Evolutionary conservation across 2,329 filamentous ascomycete genomes (phyloP).

Genomic region (Onygenales sp.): DNA sequence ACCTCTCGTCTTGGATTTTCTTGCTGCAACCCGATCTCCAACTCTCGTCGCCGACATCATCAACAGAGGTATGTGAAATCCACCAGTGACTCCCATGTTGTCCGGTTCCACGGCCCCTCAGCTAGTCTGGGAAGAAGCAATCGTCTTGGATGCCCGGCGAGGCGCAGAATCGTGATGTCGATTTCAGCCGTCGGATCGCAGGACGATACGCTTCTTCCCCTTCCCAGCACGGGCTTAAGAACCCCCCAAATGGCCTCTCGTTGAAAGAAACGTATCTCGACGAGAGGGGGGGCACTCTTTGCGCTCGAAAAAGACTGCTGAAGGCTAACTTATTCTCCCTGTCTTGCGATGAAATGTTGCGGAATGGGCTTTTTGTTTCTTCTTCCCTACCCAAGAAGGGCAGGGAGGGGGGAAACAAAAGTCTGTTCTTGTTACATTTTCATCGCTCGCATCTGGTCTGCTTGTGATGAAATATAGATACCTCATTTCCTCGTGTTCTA

Average conservation of each 20-base stretch:
- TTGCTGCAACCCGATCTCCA: conserved; percentile 15
- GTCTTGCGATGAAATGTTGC: conserved; percentile 3
- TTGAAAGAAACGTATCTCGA: not conserved
- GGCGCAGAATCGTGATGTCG: not conserved
- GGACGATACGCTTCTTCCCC: conserved; percentile 35
- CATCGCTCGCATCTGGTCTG: not conserved
- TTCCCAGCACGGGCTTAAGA: conserved; percentile 54
- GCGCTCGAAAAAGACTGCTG: conserved; percentile 51
- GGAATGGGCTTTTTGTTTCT: not conserved
- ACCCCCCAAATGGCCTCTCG: conserved; percentile 41
- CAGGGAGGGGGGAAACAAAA: not conserved
- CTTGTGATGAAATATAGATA: conserved; percentile 38
- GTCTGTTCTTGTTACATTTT: conserved; percentile 5
- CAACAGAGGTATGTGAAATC: conserved; percentile 34
- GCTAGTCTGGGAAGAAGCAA: conserved; percentile 36
- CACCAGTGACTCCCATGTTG: conserved; percentile 11
- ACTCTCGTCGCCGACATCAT: conserved; percentile 13
- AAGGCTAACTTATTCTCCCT: conserved; percentile 45
- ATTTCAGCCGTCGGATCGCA: conserved; percentile 4
- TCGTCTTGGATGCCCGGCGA: conserved; percentile 20
- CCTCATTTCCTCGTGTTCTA: conserved; percentile 39
- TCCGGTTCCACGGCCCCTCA: conserved; percentile 23
- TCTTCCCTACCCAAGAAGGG: not conserved
- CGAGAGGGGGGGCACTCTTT: conserved; percentile 52
- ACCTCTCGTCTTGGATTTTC: conserved; percentile 6